Evolutionary conservation across 1,284 basidiomycete species (phyloP), one percentile per base, ranked within the genome.

Genomic region (Boletus semigastroideus): DNA sequence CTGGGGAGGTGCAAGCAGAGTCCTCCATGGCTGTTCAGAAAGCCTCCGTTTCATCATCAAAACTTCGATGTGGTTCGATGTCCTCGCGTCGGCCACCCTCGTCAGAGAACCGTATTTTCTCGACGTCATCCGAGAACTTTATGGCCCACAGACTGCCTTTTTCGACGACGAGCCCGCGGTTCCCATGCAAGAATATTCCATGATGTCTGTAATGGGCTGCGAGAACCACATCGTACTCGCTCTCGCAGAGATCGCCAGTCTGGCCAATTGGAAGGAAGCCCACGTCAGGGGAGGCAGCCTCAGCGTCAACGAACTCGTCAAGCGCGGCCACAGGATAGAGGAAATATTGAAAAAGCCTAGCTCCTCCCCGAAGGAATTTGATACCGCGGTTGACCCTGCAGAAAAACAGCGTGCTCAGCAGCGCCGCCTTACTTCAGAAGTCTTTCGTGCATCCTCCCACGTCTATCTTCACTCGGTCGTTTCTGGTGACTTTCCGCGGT

Each of bases 161-260:
- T 58, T 67, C 25, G 60, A 63, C 13, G 62, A 52, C 20, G 57
- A 67, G 38, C 64, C 72, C 52, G 63, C 68, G 10, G 2, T 28
- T 11, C 49, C 51, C 2, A 48, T 57, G 42, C 7, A 30, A 1
- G 51, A 76, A 67, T 67, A 84, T 46, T 76, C 82, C 25, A 91
- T 91, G 88, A 76, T 90, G 68, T 75, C 78, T 38, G 79, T 88
- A 10, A 92, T 92, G 89, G 90, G 90, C n/a, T 90, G 88, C 73
- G 86, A 89, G 61, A 88, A 88, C 70, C 71, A 73, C 54, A 80
- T 89, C 58, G 82, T 91, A 41, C 86, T 87, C 72, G 89, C 86
- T 12, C 75, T 92, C 40, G 86, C 89, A 5, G 83, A 90, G 71
- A 85, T 82, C 16, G 81, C 83, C 9, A 72, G 72, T n/a, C 77